Evolutionary conservation across 352 stramenopile species (phyloP).

Genomic region (Pythium inflatum): DNA sequence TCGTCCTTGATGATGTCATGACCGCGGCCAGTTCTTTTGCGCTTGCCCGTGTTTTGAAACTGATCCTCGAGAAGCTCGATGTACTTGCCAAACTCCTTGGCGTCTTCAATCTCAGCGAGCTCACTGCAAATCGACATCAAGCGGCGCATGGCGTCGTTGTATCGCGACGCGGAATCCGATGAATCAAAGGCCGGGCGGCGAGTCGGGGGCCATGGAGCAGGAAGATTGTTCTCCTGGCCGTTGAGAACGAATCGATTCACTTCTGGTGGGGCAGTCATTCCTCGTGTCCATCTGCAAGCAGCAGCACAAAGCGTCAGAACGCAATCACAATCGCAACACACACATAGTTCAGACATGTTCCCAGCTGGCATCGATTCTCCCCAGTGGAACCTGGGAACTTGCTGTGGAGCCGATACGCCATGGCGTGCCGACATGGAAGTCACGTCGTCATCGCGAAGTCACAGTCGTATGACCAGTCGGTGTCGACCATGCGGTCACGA

Average conservation of each 20-base stretch:
- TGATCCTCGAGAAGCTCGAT: background rate
- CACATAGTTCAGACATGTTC: background rate
- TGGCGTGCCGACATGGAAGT: constrained; percentile 3
- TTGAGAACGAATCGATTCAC: background rate
- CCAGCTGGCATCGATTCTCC: background rate
- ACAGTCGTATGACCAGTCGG: background rate
- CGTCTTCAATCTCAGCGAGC: background rate
- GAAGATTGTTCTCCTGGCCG: no score
- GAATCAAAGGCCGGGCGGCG: background rate
- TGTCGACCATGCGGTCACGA: background rate
- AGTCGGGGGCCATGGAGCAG: background rate
- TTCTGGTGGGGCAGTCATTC: background rate
- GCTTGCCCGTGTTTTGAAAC: background rate
- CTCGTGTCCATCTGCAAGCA: constrained; percentile 5
- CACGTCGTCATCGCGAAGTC: background rate
- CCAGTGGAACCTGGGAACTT: background rate
- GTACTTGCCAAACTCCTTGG: background rate
- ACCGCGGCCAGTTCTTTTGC: background rate
- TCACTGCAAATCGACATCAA: constrained; percentile 8
- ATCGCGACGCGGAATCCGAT: background rate
- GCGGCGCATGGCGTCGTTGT: constrained; percentile 5
- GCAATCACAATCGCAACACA: background rate
- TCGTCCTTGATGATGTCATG: background rate
- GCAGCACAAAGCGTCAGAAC: no score
- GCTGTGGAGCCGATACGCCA: background rate